Conservation (phyloP, 352 stramenopile species). For the Pythium phragmitis region DNA sequence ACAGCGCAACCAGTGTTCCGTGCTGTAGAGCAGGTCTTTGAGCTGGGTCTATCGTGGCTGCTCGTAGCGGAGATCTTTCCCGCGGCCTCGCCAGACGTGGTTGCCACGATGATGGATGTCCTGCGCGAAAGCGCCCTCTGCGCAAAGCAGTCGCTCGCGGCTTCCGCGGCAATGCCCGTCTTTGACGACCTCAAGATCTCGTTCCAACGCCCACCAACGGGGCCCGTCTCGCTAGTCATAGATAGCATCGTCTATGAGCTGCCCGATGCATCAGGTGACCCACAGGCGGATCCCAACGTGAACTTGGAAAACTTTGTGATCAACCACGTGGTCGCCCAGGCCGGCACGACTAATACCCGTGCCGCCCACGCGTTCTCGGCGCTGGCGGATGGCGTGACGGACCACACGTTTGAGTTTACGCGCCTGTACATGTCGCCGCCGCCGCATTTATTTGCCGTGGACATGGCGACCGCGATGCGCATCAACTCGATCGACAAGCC, state of each 20-base stretch:
- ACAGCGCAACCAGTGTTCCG: neutral
- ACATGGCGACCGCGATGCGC: neutral
- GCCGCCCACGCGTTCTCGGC: neutral
- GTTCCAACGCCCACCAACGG: neutral
- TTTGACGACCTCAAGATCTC: slow-evolving; percentile 4
- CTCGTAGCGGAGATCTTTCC: slow-evolving; percentile 9
- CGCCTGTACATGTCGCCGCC: slow-evolving; percentile 4
- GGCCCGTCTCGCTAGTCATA: neutral
- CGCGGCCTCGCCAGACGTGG: neutral
- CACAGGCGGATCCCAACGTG: neutral
- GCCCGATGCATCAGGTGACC: neutral
- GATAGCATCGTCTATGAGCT: neutral
- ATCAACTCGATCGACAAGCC: slow-evolving; percentile 3
- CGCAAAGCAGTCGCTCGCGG: neutral
- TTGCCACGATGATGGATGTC: neutral
- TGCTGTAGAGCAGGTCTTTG: neutral
- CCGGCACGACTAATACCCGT: neutral
- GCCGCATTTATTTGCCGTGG: neutral
- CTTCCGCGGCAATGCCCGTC: neutral
- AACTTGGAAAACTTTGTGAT: slow-evolving; percentile 12
- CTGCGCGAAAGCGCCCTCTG: slow-evolving; percentile 8
- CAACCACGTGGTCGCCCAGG: neutral
- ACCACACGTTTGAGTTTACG: slow-evolving; percentile 10
- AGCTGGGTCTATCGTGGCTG: neutral
- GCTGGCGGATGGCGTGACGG: neutral